Evolutionary conservation across 164 flowering plant species (phyloP).

Genomic region (Saururus chinensis): DNA sequence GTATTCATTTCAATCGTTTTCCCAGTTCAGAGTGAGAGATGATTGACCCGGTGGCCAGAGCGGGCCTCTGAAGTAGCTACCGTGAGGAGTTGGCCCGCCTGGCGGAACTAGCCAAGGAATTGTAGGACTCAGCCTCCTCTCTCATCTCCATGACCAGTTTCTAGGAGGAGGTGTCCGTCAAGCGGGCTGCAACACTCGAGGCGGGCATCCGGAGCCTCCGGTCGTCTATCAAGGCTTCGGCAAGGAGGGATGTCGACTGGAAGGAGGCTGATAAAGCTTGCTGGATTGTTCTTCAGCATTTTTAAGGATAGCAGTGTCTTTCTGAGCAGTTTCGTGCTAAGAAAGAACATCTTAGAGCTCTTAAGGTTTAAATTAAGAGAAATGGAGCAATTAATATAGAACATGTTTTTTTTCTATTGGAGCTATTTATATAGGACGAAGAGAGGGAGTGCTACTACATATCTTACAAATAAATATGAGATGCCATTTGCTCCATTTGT

Average conservation of each 20-base stretch:
- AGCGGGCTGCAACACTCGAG: slow-evolving; percentile 43
- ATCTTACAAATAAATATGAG: slow-evolving; percentile 1
- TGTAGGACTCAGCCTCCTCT: slow-evolving; percentile 59
- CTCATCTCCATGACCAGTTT: slow-evolving; percentile 29
- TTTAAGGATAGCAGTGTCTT: too few species aligned
- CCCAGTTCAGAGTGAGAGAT: too few species aligned
- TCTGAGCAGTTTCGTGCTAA: too few species aligned
- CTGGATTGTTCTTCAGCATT: too few species aligned
- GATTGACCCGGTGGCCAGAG: too few species aligned
- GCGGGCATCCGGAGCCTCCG: slow-evolving; percentile 35
- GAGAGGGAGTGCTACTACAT: too few species aligned
- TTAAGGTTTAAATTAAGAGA: too few species aligned
- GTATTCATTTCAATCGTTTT: too few species aligned
- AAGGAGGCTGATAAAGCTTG: slow-evolving; percentile 43
- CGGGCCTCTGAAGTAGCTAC: background rate
- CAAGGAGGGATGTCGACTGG: slow-evolving; percentile 22
- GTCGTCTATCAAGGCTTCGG: slow-evolving; percentile 23
- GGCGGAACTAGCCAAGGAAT: slow-evolving; percentile 59
- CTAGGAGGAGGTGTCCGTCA: slow-evolving; percentile 60
- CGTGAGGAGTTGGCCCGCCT: slow-evolving; percentile 42
- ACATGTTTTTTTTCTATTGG: too few species aligned
- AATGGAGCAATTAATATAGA: too few species aligned
- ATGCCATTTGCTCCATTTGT: slow-evolving; percentile 5
- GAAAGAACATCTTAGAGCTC: too few species aligned
- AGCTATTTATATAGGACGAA: too few species aligned